Evolutionary conservation across 805 yeast species (phyloP).

Genomic region (Ogataea allantospora): DNA sequence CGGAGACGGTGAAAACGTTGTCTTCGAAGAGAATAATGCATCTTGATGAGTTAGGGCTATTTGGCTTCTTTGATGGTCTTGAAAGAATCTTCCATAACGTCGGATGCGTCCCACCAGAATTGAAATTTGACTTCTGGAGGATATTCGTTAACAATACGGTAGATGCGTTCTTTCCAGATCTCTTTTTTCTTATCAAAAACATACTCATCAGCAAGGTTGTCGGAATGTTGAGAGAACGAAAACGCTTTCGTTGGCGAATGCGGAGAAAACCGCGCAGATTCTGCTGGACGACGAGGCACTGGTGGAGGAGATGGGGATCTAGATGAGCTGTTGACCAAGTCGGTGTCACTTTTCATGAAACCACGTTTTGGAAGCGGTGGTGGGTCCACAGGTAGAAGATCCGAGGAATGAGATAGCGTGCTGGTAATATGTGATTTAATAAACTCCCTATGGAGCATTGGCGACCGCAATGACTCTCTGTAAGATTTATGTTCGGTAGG

Average conservation of each 20-base stretch:
- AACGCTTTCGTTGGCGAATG: constrained; percentile 8
- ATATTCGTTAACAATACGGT: constrained; percentile 39
- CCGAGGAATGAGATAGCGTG: constrained; percentile 8
- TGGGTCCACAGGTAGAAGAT: constrained; percentile 3
- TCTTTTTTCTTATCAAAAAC: constrained; percentile 49
- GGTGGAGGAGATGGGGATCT: constrained; percentile 15
- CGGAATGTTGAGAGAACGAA: constrained; percentile 9
- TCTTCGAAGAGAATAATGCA: constrained; percentile 31
- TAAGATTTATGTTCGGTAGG: constrained; percentile 2
- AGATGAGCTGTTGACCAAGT: constrained; percentile 2
- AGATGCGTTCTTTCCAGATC: constrained; percentile 54
- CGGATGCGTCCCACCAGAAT: constrained; percentile 44
- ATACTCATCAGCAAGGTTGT: constrained; percentile 13
- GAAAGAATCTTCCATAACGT: constrained; percentile 37
- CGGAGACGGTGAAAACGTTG: constrained; percentile 60
- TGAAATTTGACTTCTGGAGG: constrained; percentile 40
- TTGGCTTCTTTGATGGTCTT: constrained; percentile 13
- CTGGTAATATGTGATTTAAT: constrained; percentile 8
- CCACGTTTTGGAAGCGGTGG: constrained; percentile 15
- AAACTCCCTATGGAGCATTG: constrained; percentile 6
- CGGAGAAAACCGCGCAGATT: constrained; percentile 5
- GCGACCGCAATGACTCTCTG: constrained; percentile 10
- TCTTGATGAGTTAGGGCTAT: constrained; percentile 1
- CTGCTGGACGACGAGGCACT: constrained; percentile 13
- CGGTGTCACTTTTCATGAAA: constrained; percentile 6